Evolutionary conservation across 495 filamentous ascomycete genomes (phyloP).

Genomic region (Friedmanniomyces simplex): DNA sequence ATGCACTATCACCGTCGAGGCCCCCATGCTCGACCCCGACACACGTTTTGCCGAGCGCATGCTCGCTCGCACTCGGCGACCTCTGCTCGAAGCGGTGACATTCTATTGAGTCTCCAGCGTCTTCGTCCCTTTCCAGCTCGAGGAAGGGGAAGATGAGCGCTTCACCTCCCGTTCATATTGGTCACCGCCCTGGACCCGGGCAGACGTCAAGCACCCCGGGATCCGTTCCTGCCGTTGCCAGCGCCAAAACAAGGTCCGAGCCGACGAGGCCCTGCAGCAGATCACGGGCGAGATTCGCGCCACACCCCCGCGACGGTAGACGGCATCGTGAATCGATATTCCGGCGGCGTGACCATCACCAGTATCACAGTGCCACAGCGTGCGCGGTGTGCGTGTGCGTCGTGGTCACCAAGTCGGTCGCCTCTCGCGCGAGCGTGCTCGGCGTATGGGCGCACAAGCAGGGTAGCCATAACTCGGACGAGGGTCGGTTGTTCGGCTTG

Average conservation of each 20-base stretch:
- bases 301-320: neutral
- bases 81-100: too few relatives aligned
- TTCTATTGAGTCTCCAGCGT: neutral
- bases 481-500: neutral
- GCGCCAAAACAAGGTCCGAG: conserved; percentile 1
- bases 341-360: neutral
- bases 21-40: neutral
- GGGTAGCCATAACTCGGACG: neutral
- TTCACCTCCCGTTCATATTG: neutral
- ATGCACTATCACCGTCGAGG: neutral
- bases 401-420: neutral
- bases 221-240: neutral
- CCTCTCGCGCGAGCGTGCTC: neutral
- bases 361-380: neutral
- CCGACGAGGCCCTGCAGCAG: neutral
- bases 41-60: neutral
- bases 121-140: neutral
- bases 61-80: neutral
- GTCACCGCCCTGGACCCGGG: neutral
- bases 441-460: neutral
- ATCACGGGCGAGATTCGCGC: neutral
- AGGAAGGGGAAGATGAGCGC: neutral
- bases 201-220: neutral
- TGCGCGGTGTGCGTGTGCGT: neutral
- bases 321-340: neutral